Evolutionary conservation across 257 asterid genomes (phyloP), one percentile per base, ranked within the genome.

Genomic region (Verbascum thapsus): DNA sequence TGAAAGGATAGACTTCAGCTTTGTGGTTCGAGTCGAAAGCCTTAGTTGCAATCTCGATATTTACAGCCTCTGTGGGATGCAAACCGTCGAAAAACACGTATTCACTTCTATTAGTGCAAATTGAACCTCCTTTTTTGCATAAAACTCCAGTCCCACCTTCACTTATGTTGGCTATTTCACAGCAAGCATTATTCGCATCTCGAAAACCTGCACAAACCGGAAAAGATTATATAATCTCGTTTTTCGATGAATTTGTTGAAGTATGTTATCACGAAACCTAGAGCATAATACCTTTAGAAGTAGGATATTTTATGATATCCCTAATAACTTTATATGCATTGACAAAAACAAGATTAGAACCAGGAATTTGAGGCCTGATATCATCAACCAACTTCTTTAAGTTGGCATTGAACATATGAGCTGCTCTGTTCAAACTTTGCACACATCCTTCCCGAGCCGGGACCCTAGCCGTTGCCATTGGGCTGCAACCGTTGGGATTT

Each of bases 21-120:
- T 12, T 38, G 5, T 17, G 43, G 6, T 6, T 15, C 23, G 96
- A 88, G 15, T 37, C 35, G 64, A 70, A 78, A 53, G 95, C 96
- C 78, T 81, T 86, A 4, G 59, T 64, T 12, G 87, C 95, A 8
- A 88, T 66, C 53, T 76, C 69, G 10, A 8, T 43, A 42, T 88
- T 85, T 8, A 82, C 92, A 45, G 95, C 92, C 72, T 83, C 78
- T 3, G 96, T 88, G 34, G 90, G 85, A 78, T 88, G 96, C 61
- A 83, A 63, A 1, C 91, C 96, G 66, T 85, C 96, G 58, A 88
- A 88, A 56, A 22, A 88, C 1, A 85, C 86, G 48, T 73, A 73
- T 3, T 62, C 67, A 3, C 67, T 66, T 54, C 95, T 81, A 34
- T 70, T 72, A 0, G 35, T 18, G 50, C 96, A 86, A 44, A 71